Evolutionary conservation across 768 basidiomycete species (phyloP).

Genomic region (Mycena pura): DNA sequence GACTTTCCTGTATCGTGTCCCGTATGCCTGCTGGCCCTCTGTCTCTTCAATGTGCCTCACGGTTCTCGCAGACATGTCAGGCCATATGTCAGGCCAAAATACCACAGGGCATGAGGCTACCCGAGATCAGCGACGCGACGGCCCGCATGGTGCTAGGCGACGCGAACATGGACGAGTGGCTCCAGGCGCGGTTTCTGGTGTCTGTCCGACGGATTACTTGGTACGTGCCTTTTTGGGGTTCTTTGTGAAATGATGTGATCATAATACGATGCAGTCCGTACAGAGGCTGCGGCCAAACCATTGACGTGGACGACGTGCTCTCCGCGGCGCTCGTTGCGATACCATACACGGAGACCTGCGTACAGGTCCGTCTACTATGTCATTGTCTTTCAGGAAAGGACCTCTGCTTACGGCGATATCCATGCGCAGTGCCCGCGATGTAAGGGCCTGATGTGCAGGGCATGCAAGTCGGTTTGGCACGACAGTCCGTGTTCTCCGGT

Average conservation of each 20-base stretch:
- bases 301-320: slow-evolving; percentile 22
- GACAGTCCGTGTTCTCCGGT: no score
- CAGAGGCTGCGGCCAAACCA: slow-evolving; percentile 20
- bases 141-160: slow-evolving; percentile 28
- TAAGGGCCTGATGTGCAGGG: no score
- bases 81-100: slow-evolving; percentile 4
- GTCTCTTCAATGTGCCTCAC: no score
- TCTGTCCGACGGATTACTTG: no score
- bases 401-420: neutral
- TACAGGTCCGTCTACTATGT: no score
- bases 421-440: neutral
- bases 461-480: no score
- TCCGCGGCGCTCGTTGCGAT: neutral
- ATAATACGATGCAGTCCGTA: slow-evolving; percentile 20
- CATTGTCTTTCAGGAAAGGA: no score
- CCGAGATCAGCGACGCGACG: slow-evolving; percentile 22
- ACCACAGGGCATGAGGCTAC: neutral
- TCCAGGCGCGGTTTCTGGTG: slow-evolving; percentile 23
- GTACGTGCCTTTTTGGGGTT: no score
- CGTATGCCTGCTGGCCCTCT: slow-evolving; percentile 11
- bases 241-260: neutral
- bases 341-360: neutral
- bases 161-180: slow-evolving; percentile 30
- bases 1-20: slow-evolving; percentile 29
- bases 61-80: no score